phyloP scores from a whole-genome alignment of 2,329 filamentous ascomycete genomes.

The Hypomyces perniciosus region DNA sequence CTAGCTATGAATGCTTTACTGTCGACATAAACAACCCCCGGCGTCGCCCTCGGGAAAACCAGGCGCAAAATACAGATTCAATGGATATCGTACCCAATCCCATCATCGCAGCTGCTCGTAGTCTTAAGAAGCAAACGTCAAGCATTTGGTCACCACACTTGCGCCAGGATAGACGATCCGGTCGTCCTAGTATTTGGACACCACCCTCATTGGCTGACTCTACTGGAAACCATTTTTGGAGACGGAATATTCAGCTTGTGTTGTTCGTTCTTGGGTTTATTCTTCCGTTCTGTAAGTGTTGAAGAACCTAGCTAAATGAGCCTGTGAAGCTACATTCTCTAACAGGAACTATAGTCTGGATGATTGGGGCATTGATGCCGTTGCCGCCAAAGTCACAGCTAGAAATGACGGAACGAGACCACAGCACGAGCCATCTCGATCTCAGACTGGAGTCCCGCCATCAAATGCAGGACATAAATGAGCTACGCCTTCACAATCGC shows the following conservation, averaged over 20 bases:
- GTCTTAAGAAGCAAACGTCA: slow-evolving; percentile 45
- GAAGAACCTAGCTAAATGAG: not conserved
- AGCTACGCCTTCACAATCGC: slow-evolving; percentile 43
- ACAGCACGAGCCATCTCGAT: slow-evolving; percentile 35
- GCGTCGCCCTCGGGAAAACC: slow-evolving; percentile 35
- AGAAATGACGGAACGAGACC: slow-evolving; percentile 45
- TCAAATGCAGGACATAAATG: slow-evolving; percentile 32
- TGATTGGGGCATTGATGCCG: slow-evolving; percentile 69
- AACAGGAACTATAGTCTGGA: slow-evolving; percentile 56
- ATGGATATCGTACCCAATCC: slow-evolving; percentile 39
- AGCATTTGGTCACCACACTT: slow-evolving; percentile 71
- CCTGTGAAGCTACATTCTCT: slow-evolving; percentile 14
- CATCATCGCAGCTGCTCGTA: slow-evolving; percentile 22
- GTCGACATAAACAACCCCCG: slow-evolving; percentile 40
- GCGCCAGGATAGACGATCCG: slow-evolving; percentile 54
- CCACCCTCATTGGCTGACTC: slow-evolving; percentile 65
- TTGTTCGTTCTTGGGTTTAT: slow-evolving; percentile 73
- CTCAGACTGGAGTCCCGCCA: slow-evolving; percentile 30
- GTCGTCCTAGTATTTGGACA: slow-evolving; percentile 60
- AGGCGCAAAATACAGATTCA: slow-evolving; percentile 17
- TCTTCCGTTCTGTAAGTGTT: slow-evolving; percentile 60
- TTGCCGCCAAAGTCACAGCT: slow-evolving; percentile 54
- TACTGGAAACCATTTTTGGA: slow-evolving; percentile 53
- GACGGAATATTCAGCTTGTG: slow-evolving; percentile 67
- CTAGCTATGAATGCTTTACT: slow-evolving; percentile 43